A percentile compares a stretch with the other conserved stretches of the same genome.
Evolutionary conservation across 768 basidiomycete genomes (phyloP).

Genomic region (Suillus ampliporus): DNA sequence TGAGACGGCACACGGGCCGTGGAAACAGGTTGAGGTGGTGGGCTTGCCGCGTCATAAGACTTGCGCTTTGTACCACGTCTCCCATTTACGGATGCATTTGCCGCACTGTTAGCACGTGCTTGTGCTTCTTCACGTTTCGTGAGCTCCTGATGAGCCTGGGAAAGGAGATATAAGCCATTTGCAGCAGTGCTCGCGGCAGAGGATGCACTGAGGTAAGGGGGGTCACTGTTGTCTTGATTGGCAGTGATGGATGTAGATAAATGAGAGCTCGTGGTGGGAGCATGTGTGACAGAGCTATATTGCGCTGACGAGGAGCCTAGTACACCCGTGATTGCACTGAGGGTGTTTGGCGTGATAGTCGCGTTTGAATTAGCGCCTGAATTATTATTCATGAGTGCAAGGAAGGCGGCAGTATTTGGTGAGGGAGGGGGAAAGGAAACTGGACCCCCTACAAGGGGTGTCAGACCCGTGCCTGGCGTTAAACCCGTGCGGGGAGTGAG

Average conservation of each 20-base stretch:
- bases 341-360: conserved; percentile 66
- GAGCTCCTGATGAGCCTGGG: conserved; percentile 95
- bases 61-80: conserved; percentile 76
- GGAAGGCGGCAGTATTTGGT: conserved; percentile 90
- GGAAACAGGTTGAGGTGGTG: conserved; percentile 34
- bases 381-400: conserved; percentile 84
- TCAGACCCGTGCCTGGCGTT: conserved; percentile 77
- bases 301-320: conserved; percentile 49
- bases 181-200: conserved; percentile 75
- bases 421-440: conserved; percentile 82
- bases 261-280: conserved; percentile 40
- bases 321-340: conserved; percentile 72
- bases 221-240: conserved; percentile 36
- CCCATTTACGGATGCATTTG: conserved; percentile 32
- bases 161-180: conserved; percentile 92
- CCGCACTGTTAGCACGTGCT: conserved; percentile 56
- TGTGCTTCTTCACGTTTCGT: conserved; percentile 92
- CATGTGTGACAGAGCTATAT: conserved; percentile 36
- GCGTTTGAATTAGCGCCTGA: conserved; percentile 40
- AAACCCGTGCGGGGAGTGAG: conserved; percentile 87
- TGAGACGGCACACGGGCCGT: conserved; percentile 29
- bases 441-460: conserved; percentile 77
- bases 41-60: conserved; percentile 53
- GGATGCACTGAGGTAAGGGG: conserved; percentile 49
- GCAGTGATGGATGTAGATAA: conserved; percentile 42